Percentiles rank a stretch among this genome's conserved stretches.
phyloP scores from a whole-genome alignment of 768 basidiomycete species.

The Megacollybia marginata region DNA sequence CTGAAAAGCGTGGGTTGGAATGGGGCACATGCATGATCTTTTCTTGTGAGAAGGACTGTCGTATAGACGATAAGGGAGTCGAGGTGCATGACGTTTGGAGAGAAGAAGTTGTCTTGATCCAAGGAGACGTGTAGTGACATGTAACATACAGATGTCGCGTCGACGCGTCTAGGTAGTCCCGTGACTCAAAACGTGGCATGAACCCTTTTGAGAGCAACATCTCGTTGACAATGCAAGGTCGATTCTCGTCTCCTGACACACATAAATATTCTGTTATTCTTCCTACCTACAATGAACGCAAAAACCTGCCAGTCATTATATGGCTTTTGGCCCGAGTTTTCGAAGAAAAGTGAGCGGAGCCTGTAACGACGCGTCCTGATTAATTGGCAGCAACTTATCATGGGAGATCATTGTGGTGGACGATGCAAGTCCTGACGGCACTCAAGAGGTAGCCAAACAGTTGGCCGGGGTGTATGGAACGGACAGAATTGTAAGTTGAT shows the following conservation, averaged over 20 bases:
- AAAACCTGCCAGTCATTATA: conserved; percentile 81
- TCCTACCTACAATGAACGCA: conserved; percentile 91
- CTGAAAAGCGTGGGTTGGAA: conserved; percentile 68
- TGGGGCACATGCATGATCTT: conserved; percentile 93
- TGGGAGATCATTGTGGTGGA: conserved; percentile 93
- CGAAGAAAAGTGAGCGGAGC: conserved; percentile 47
- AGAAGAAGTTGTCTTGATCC: conserved; percentile 69
- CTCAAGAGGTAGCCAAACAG: conserved; percentile 80
- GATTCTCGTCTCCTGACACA: conserved; percentile 41
- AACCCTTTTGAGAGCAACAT: conserved; percentile 57
- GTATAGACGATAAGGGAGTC: conserved; percentile 32
- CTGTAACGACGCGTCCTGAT: not conserved
- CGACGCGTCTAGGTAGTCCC: too few species aligned
- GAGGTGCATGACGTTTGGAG: conserved; percentile 51
- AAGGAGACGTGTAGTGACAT: conserved; percentile 44
- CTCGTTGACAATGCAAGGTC: conserved; percentile 62
- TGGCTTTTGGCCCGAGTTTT: conserved; percentile 82
- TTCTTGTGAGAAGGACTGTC: conserved; percentile 80
- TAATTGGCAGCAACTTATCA: conserved; percentile 46
- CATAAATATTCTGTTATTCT: conserved; percentile 90
- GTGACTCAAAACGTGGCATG: conserved; percentile 25
- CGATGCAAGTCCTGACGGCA: conserved; percentile 89
- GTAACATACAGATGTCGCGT: too few species aligned
- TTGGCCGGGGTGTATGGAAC: conserved; percentile 76
- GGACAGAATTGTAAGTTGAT: conserved; percentile 62